Percentiles rank a stretch among this genome's conserved stretches.
Conservation (phyloP, 2,329 filamentous ascomycete genomes). For the Arachnopeziza araneosa region DNA sequence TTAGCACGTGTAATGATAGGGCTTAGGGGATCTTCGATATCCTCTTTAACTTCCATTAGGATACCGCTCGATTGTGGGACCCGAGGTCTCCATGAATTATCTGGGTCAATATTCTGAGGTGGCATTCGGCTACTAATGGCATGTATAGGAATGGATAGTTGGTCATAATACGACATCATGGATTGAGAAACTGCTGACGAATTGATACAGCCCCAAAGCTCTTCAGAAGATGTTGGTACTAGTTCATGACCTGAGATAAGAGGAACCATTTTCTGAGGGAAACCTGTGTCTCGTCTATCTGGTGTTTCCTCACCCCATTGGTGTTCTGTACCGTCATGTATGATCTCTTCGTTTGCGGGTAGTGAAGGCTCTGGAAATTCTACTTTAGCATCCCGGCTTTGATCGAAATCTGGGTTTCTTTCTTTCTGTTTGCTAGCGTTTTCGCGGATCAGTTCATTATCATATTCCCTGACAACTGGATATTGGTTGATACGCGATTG, state of each 20-base stretch:
- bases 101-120: neutral
- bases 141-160: neutral
- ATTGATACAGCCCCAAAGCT: neutral
- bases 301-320: neutral
- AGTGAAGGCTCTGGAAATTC: neutral
- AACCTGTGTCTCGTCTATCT: neutral
- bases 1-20: neutral
- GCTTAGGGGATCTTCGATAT: slow-evolving; percentile 14
- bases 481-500: too few species aligned
- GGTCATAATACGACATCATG: neutral
- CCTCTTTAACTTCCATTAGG: slow-evolving; percentile 17
- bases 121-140: neutral
- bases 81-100: slow-evolving; percentile 13
- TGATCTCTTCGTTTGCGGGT: neutral
- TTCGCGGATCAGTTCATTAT: too few species aligned
- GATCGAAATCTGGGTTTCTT: too few species aligned
- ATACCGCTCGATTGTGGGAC: slow-evolving; percentile 7
- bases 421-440: too few species aligned
- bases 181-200: neutral
- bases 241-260: neutral
- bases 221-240: neutral
- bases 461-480: too few species aligned
- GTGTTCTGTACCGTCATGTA: neutral
- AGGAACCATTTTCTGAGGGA: neutral
- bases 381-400: too few species aligned